Conservation (phyloP, 805 yeast species). For the Candida dendrica region DNA sequence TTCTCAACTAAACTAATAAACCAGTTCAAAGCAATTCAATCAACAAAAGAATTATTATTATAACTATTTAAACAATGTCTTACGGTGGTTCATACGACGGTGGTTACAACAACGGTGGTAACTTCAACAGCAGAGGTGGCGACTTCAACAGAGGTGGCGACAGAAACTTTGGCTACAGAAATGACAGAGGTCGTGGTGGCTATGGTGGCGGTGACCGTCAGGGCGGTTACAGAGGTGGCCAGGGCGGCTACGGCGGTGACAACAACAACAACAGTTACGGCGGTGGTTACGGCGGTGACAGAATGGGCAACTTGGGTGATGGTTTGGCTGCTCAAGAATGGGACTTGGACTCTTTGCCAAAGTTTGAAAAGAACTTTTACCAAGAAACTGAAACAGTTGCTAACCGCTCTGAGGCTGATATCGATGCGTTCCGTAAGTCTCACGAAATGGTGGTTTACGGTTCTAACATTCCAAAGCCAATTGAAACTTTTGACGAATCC, state of each 20-base stretch:
- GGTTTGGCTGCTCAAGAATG: conserved; percentile 70
- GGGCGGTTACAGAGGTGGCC: conserved; percentile 30
- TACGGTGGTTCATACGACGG: conserved; percentile 22
- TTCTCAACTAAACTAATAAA: too few relatives aligned
- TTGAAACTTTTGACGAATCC: conserved; percentile 89
- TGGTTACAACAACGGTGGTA: conserved; percentile 27
- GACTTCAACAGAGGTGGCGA: conserved; percentile 29
- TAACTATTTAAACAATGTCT: conserved; percentile 20
- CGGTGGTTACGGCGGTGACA: conserved; percentile 35
- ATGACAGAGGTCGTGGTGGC: conserved; percentile 31
- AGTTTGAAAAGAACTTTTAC: conserved; percentile 93
- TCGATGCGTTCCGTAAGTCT: conserved; percentile 68
- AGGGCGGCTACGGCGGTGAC: conserved; percentile 28
- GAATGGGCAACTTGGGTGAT: conserved; percentile 37
- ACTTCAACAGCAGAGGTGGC: conserved; percentile 21
- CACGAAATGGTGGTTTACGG: conserved; percentile 85
- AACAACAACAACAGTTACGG: conserved; percentile 19
- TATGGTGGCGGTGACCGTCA: conserved; percentile 24
- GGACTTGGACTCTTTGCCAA: conserved; percentile 71
- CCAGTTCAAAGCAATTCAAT: too few relatives aligned
- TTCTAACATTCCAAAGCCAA: conserved; percentile 86
- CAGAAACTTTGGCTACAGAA: conserved; percentile 28
- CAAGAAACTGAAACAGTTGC: conserved; percentile 76
- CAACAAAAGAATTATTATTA: too few relatives aligned
- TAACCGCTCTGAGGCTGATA: conserved; percentile 66